These are phyloP conservation scores for Scalesia atractyloides DNA, from an alignment of 129 eudicot genomes.

Conservation along the genomic window DNA sequence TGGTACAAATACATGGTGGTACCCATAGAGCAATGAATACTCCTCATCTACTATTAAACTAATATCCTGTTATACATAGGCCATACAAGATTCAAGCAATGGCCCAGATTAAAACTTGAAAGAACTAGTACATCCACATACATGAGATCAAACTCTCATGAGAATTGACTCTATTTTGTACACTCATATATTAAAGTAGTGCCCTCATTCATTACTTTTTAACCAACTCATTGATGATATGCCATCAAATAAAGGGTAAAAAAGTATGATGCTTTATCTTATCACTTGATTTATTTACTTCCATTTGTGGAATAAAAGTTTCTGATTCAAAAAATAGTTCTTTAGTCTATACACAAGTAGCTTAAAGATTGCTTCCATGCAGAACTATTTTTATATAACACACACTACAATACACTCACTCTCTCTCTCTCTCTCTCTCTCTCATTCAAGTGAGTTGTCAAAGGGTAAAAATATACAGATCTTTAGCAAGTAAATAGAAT, in stretches of 20 bases:
- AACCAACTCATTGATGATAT: conserved; percentile 39
- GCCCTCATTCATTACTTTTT: conserved; percentile 25
- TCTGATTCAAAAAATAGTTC: conserved; percentile 32
- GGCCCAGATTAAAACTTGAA: conserved; percentile 30
- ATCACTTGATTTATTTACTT: conserved; percentile 44
- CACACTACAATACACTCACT: background rate
- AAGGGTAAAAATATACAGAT: conserved; percentile 25
- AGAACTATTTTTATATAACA: conserved; percentile 2
- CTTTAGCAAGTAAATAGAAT: conserved; percentile 34
- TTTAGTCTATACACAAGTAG: conserved; percentile 49
- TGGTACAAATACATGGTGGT: conserved; percentile 33
- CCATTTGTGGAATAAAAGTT: conserved; percentile 42
- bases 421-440: conserved; percentile 14
- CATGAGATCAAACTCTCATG: conserved; percentile 20
- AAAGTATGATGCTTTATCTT: conserved; percentile 34
- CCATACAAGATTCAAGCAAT: conserved; percentile 16
- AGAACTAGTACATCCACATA: conserved; percentile 16
- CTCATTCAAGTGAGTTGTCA: conserved; percentile 47
- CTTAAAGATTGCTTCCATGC: conserved; percentile 39
- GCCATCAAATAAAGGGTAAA: conserved; percentile 17
- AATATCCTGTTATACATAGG: conserved; percentile 32
- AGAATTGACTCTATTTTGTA: conserved; percentile 38
- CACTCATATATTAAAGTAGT: conserved; percentile 8
- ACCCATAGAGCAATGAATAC: conserved; percentile 44
- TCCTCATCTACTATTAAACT: conserved; percentile 35